Percentiles rank a stretch among this genome's conserved stretches.
These are phyloP conservation scores for Rhizophora apiculata DNA, from an alignment of 345 rosid species.

Conservation along the genomic window DNA sequence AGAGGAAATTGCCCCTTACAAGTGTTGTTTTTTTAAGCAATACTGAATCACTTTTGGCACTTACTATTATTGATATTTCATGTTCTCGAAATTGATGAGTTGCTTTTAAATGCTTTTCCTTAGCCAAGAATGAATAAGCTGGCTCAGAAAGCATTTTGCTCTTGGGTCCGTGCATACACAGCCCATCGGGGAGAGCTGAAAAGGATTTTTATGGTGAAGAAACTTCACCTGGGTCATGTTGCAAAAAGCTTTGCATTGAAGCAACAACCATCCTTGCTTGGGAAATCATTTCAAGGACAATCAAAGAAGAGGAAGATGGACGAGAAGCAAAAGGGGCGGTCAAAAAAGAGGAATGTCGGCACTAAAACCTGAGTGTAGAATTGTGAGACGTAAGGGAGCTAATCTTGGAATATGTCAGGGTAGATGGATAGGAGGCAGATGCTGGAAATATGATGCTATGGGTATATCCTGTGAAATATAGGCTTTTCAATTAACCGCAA, in stretches of 20 bases:
- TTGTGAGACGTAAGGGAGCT: neutral
- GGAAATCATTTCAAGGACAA: conserved; percentile 57
- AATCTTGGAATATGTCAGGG: neutral
- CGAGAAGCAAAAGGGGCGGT: conserved; percentile 18
- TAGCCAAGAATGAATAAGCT: conserved; percentile 66
- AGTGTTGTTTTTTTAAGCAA: too few relatives aligned
- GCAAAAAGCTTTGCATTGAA: conserved; percentile 91
- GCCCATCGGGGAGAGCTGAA: conserved; percentile 91
- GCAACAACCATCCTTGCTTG: conserved; percentile 89
- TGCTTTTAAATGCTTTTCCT: conserved; percentile 16
- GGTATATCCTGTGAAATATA: neutral
- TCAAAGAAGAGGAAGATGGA: conserved; percentile 80
- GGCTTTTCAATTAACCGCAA: too few relatives aligned
- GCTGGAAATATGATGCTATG: neutral
- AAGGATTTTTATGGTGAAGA: conserved; percentile 77
- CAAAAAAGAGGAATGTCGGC: conserved; percentile 18
- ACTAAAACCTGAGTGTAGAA: neutral
- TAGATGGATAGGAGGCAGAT: neutral
- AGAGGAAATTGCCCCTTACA: too few relatives aligned
- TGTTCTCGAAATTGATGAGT: conserved; percentile 13
- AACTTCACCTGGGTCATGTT: conserved; percentile 95
- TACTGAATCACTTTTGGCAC: too few relatives aligned
- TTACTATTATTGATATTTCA: neutral
- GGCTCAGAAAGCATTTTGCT: conserved; percentile 80
- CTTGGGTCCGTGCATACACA: conserved; percentile 90